A percentile compares a stretch with the other conserved stretches of the same genome.
Conservation (phyloP, 2,329 filamentous ascomycete species). For the Arthrobotrys pseudoclavata region DNA sequence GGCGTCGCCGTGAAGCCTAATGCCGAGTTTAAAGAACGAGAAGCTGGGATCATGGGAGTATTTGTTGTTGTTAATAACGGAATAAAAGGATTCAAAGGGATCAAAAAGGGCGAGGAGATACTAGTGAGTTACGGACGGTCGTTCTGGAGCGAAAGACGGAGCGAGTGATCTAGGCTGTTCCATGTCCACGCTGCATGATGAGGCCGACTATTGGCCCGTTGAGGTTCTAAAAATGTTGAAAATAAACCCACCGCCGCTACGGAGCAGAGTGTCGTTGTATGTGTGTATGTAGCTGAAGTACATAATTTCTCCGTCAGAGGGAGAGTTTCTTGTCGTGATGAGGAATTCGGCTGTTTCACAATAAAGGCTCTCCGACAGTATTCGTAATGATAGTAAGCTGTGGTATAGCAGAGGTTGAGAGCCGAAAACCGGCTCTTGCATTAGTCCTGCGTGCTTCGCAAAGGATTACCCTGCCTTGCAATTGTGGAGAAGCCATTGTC, state of each 20-base stretch:
- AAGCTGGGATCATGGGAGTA: constrained; percentile 95
- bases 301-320: constrained; percentile 19
- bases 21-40: constrained; percentile 91
- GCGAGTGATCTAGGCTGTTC: constrained; percentile 52
- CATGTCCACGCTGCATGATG: constrained; percentile 11
- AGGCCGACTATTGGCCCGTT: constrained; percentile 7
- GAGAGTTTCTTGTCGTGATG: constrained; percentile 20
- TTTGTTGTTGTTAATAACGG: constrained; percentile 60
- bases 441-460: constrained; percentile 32
- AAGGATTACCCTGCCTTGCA: constrained; percentile 46
- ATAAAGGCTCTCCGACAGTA: constrained; percentile 46
- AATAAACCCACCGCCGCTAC: background rate
- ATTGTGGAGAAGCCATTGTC: constrained; percentile 22
- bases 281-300: constrained; percentile 1
- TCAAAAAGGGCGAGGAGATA: constrained; percentile 75
- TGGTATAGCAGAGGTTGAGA: constrained; percentile 39
- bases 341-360: constrained; percentile 49
- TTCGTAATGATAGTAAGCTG: constrained; percentile 44
- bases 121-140: constrained; percentile 78
- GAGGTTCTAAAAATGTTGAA: constrained; percentile 30
- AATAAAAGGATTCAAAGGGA: constrained; percentile 63
- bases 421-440: constrained; percentile 44
- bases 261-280: background rate
- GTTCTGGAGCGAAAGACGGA: constrained; percentile 73
- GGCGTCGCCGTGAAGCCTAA: constrained; percentile 68